A percentile compares a stretch with the other conserved stretches of the same genome.
Conservation (phyloP, 805 yeast species). For the Kazachstania martiniae region DNA sequence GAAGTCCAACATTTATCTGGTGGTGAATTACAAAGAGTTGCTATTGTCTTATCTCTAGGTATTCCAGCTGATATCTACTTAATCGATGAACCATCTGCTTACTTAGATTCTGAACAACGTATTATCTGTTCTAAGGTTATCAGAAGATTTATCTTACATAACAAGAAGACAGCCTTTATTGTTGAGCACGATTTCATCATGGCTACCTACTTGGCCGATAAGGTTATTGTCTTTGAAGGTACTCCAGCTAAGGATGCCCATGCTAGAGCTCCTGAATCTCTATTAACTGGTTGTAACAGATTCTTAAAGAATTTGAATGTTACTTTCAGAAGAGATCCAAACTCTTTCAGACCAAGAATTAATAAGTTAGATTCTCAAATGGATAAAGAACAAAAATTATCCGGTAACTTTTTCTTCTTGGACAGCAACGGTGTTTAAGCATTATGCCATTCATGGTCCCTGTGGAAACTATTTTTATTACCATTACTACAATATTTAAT, state of each 20-base stretch:
- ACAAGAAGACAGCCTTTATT: constrained; percentile 96
- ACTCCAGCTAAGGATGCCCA: constrained; percentile 73
- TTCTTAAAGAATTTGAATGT: constrained; percentile 95
- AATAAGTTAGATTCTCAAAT: constrained; percentile 95
- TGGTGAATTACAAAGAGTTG: constrained; percentile 99
- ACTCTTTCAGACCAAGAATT: constrained; percentile 96
- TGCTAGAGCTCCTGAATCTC: constrained; percentile 85
- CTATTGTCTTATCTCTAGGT: constrained; percentile 92
- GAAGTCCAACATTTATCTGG: constrained; percentile 97
- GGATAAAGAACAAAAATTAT: constrained; percentile 93
- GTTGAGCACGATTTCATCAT: constrained; percentile 99
- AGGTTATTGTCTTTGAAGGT: constrained; percentile 98
- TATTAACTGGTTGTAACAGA: constrained; percentile 93
- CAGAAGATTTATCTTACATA: constrained; percentile 89
- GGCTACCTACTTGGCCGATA: constrained; percentile 98
- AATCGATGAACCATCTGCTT: constrained; percentile 98
- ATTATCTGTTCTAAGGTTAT: constrained; percentile 97
- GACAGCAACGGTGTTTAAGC: constrained; percentile 46
- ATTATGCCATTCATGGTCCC: no score
- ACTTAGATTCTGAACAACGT: constrained; percentile 99
- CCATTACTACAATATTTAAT: no score
- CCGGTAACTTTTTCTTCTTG: constrained; percentile 93
- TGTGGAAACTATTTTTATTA: no score
- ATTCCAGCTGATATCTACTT: constrained; percentile 89
- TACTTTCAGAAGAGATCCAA: constrained; percentile 98